phyloP scores from a whole-genome alignment of 140 eudicot species.

The Oenanthe javanica region DNA sequence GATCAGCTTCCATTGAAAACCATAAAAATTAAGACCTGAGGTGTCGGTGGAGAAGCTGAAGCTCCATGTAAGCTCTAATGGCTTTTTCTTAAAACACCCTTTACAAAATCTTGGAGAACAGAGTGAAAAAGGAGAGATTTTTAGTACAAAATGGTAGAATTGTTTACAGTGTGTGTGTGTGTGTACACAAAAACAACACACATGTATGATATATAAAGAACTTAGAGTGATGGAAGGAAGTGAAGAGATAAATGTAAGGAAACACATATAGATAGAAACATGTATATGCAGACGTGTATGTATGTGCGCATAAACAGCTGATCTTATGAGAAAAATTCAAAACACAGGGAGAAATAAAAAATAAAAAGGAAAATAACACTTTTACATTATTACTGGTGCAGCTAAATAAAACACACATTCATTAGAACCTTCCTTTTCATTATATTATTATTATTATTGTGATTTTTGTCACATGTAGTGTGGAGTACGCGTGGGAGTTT shows the following conservation, averaged over 20 bases:
- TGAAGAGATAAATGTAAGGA: not conserved
- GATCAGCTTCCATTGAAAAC: constrained; percentile 28
- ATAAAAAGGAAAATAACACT: not conserved
- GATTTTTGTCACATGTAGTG: not conserved
- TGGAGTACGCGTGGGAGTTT: constrained; percentile 6
- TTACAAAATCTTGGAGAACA: constrained; percentile 13
- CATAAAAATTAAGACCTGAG: not conserved
- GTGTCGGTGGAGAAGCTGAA: constrained; percentile 3
- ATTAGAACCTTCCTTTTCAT: not conserved
- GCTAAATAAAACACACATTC: not conserved
- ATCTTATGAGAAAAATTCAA: constrained; percentile 1
- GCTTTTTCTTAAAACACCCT: constrained; percentile 19
- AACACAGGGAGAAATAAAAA: not conserved
- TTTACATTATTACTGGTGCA: not conserved
- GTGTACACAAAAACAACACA: not conserved
- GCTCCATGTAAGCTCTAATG: constrained; percentile 11
- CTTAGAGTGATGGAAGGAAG: not conserved
- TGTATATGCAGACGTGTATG: not conserved
- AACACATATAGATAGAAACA: not conserved
- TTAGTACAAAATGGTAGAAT: not conserved
- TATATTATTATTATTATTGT: no score
- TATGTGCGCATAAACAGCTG: not conserved
- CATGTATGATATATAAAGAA: not conserved
- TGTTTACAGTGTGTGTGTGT: not conserved
- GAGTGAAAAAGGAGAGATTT: not conserved